Conservation (phyloP, 176 grass and related monocot genomes). For the Pharus latifolius region DNA sequence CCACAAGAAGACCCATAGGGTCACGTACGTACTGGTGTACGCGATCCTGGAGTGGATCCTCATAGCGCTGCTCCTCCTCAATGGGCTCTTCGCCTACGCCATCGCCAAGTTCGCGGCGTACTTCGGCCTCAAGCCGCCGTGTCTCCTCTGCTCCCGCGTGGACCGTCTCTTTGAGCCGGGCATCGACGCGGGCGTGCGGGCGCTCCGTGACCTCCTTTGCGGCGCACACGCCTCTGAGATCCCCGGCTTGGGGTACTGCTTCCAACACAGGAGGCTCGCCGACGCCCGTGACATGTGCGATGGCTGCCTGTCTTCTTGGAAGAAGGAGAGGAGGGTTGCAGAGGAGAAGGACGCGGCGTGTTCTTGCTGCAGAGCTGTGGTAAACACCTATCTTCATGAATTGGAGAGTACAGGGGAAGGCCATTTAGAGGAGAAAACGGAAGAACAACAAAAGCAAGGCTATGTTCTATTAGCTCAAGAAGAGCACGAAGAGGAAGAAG, state of each 20-base stretch:
- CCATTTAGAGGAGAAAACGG: neutral
- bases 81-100: constrained; percentile 72
- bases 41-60: constrained; percentile 85
- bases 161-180: constrained; percentile 60
- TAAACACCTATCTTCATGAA: neutral
- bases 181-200: constrained; percentile 1
- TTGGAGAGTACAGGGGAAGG: neutral
- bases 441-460: neutral
- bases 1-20: constrained; percentile 35
- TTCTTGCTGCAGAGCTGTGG: constrained; percentile 42
- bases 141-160: constrained; percentile 76
- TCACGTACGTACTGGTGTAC: constrained; percentile 49
- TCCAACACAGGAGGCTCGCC: constrained; percentile 35
- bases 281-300: constrained; percentile 64
- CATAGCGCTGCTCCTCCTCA: constrained; percentile 75
- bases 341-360: constrained; percentile 43
- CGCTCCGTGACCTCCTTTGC: constrained; percentile 44
- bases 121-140: constrained; percentile 63
- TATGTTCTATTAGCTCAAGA: constrained; percentile 43
- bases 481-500: constrained; percentile 23
- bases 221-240: constrained; percentile 74
- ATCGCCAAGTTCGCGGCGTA: constrained; percentile 69
- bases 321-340: constrained; percentile 24
- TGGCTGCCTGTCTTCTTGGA: constrained; percentile 45
- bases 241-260: constrained; percentile 61